Evolutionary conservation across 352 stramenopile genomes (phyloP), one percentile per base, ranked within the genome.

Genomic region (Thalassiosira mediterranea): DNA sequence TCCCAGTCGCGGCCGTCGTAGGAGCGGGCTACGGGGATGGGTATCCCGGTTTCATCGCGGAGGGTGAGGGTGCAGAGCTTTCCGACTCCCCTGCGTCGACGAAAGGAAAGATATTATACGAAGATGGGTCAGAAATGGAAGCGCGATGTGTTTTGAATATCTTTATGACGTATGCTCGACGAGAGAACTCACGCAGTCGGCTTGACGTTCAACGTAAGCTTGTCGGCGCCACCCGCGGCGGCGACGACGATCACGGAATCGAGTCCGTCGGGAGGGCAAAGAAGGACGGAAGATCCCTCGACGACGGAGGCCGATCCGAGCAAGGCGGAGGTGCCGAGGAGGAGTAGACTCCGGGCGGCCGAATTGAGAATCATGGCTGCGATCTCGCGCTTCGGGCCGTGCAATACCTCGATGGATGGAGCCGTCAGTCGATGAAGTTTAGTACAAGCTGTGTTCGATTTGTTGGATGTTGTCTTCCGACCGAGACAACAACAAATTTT

Each of bases 1-100:
- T 86, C 66, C 78, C 78, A 86, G 5, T 66, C 59, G 2, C 56
- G 40, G 21, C 49, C 68, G 38, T 76, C 53, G 38, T 86, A 86
- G 25, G 54, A 75, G 26, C 78, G 37, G 17, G 32, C 78, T 10
- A 86, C 65, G 3, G 78, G 78, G 0, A 76, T 63, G 2, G 28
- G 52, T 29, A 61, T 60, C 4, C 11, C 10, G 51, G 51, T 42
- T 11, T 21, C n/a, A 17, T 47, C 52, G 26, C 17, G 52, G 15
- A 47, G 52, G 29, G 52, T 47, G 52, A 61, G 52, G 52, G 42
- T 31, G 52, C 52, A 61, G 26, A 61, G 26, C 34, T 42, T 42
- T 5, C 34, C 34, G 5, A 13, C 34, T 5, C 5, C 13, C 5
- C 34, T 42, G 34, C 13, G 5, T 5, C 13, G 5, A 13, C 34